phyloP scores from a whole-genome alignment of 768 basidiomycete genomes.

The Kwoniella botswanensis region DNA sequence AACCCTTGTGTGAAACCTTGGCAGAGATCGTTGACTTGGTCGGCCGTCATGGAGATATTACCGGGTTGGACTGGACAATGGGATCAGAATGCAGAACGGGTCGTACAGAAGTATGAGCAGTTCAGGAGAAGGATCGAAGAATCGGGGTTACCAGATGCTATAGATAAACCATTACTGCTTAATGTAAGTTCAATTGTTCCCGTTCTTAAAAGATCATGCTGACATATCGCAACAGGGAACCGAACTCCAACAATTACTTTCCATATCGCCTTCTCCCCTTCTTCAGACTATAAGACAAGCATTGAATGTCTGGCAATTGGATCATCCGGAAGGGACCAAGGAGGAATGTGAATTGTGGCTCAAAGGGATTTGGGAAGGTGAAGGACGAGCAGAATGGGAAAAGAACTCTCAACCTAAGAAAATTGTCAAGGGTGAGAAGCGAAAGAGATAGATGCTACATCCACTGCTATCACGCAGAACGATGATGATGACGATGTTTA shows the following conservation, averaged over 20 bases:
- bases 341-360: slow-evolving; percentile 77
- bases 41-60: slow-evolving; percentile 33
- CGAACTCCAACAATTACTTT: slow-evolving; percentile 66
- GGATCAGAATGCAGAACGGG: slow-evolving; percentile 62
- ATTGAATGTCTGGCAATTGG: slow-evolving; percentile 84
- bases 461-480: neutral
- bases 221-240: slow-evolving; percentile 68
- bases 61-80: slow-evolving; percentile 24
- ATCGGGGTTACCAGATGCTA: slow-evolving; percentile 66
- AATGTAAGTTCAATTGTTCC: slow-evolving; percentile 66
- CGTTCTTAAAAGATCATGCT: slow-evolving; percentile 8
- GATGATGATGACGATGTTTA: neutral
- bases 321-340: slow-evolving; percentile 69
- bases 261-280: slow-evolving; percentile 71
- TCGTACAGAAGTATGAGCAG: slow-evolving; percentile 69
- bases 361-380: slow-evolving; percentile 33
- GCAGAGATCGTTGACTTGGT: slow-evolving; percentile 22
- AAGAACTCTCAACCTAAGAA: slow-evolving; percentile 17
- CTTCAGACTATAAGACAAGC: slow-evolving; percentile 68
- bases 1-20: slow-evolving; percentile 42
- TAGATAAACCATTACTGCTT: slow-evolving; percentile 75
- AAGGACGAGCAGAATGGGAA: slow-evolving; percentile 41
- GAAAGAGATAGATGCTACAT: slow-evolving; percentile 20
- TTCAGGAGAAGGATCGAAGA: slow-evolving; percentile 69
- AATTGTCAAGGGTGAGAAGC: slow-evolving; percentile 24